Percentiles rank a stretch among this genome's conserved stretches.
These are phyloP conservation scores for Eimeria maxima DNA, from an alignment of 169 alveolate genomes.

Conservation along the genomic window DNA sequence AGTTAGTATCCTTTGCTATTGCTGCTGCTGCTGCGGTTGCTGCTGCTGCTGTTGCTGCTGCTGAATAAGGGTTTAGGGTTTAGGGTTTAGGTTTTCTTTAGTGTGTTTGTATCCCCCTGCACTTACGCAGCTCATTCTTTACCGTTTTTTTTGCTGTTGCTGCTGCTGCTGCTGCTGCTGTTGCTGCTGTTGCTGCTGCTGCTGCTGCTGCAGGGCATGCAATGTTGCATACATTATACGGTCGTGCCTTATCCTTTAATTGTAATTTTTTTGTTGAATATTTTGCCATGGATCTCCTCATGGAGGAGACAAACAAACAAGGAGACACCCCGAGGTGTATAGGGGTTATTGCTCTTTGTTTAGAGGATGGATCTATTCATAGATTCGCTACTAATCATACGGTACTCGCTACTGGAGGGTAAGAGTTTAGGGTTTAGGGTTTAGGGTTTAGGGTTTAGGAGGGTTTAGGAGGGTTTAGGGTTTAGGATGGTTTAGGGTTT, in stretches of 20 bases:
- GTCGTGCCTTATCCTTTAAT: slow-evolving; percentile 93
- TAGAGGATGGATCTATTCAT: slow-evolving; percentile 98
- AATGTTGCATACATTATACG: slow-evolving; percentile 98
- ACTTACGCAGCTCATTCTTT: too few relatives aligned
- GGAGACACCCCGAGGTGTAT: slow-evolving; percentile 85
- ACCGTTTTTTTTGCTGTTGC: too few relatives aligned
- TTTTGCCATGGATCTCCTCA: slow-evolving; percentile 97
- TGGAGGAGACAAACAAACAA: slow-evolving; percentile 87
- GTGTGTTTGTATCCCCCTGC: too few relatives aligned
- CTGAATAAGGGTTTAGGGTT: background rate
- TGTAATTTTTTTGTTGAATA: slow-evolving; percentile 98
- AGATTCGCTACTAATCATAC: slow-evolving; percentile 97
- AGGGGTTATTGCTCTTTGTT: slow-evolving; percentile 97
- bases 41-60: slow-evolving; percentile 36
- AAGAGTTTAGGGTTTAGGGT: slow-evolving; percentile 42
- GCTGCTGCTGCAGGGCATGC: slow-evolving; percentile 94
- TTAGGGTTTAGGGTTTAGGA: slow-evolving; percentile 9
- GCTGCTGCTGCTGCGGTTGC: slow-evolving; percentile 21
- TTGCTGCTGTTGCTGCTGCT: slow-evolving; percentile 46
- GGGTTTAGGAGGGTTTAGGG: too few relatives aligned
- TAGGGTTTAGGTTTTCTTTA: slow-evolving; percentile 63
- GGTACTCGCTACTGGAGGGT: slow-evolving; percentile 99
- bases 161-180: too few relatives aligned
- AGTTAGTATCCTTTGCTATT: background rate
- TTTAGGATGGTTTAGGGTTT: background rate